Percentiles rank a stretch among this genome's conserved stretches.
These are phyloP conservation scores for Iberis pinnata DNA, from an alignment of 345 rosid species.

Conservation along the genomic window DNA sequence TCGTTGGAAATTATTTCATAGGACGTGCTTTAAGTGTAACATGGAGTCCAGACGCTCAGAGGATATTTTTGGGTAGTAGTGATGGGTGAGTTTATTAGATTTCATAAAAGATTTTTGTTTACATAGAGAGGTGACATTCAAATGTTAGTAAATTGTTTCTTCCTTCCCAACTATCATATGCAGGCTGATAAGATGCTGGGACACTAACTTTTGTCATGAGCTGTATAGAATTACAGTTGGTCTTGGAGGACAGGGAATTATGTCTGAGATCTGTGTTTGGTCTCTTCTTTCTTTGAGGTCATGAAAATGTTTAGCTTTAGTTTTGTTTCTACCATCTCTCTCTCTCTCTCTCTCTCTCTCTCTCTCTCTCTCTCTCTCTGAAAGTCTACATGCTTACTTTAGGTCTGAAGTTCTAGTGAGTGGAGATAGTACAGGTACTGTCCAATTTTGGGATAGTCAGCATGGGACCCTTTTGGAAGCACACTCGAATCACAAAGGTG, in stretches of 20 bases:
- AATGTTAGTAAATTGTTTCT: background rate
- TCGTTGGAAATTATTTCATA: slow-evolving; percentile 28
- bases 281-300: slow-evolving; percentile 83
- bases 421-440: slow-evolving; percentile 87
- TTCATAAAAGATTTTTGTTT: background rate
- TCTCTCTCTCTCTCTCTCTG: slow-evolving; percentile 19
- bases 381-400: slow-evolving; percentile 20
- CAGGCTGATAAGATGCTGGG: slow-evolving; percentile 95
- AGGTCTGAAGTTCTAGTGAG: slow-evolving; percentile 81
- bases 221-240: slow-evolving; percentile 77
- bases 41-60: slow-evolving; percentile 58
- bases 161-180: slow-evolving; percentile 4
- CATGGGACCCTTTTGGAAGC: slow-evolving; percentile 83
- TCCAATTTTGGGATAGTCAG: slow-evolving; percentile 85
- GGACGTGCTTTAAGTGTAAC: slow-evolving; percentile 77
- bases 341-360: slow-evolving; percentile 21
- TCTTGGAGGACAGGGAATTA: slow-evolving; percentile 64
- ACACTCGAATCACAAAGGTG: slow-evolving; percentile 80
- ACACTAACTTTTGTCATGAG: slow-evolving; percentile 55
- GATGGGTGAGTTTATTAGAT: slow-evolving; percentile 62
- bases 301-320: slow-evolving; percentile 3
- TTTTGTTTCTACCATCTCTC: background rate
- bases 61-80: slow-evolving; percentile 77
- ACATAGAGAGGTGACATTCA: background rate
- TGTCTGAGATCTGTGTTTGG: slow-evolving; percentile 73